Percentiles rank a stretch among this genome's conserved stretches.
Conservation (phyloP, 768 basidiomycete species). For the Termitomyces sp. region DNA sequence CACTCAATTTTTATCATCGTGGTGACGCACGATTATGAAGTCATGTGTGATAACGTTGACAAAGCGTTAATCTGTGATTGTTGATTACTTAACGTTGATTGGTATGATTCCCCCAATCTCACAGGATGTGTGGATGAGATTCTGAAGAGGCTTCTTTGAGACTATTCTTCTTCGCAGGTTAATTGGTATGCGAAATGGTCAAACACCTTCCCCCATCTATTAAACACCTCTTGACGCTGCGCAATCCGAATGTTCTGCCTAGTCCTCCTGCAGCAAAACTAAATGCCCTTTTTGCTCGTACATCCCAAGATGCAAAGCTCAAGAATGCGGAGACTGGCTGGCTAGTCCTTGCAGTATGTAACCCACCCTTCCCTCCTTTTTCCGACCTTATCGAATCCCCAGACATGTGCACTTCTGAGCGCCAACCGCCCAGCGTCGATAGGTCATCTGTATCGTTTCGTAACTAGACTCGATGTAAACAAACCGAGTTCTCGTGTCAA, state of each 20-base stretch:
- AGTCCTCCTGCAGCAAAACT: slow-evolving; percentile 54
- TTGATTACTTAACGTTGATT: too few relatives aligned
- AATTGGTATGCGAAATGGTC: slow-evolving; percentile 26
- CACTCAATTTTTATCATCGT: neutral
- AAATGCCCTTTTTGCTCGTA: slow-evolving; percentile 51
- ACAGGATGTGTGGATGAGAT: neutral
- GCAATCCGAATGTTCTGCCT: slow-evolving; percentile 56
- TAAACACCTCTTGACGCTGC: slow-evolving; percentile 70
- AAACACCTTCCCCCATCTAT: slow-evolving; percentile 57
- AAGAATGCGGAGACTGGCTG: slow-evolving; percentile 73
- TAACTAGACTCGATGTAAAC: slow-evolving; percentile 45
- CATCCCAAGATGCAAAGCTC: slow-evolving; percentile 61
- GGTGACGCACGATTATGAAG: neutral
- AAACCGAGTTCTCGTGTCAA: slow-evolving; percentile 36
- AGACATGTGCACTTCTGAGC: slow-evolving; percentile 84
- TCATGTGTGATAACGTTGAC: too few relatives aligned
- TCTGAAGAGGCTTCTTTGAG: neutral
- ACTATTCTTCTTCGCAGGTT: neutral
- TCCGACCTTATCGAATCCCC: slow-evolving; percentile 18
- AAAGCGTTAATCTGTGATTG: too few relatives aligned
- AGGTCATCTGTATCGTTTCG: slow-evolving; percentile 79
- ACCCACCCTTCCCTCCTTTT: slow-evolving; percentile 6
- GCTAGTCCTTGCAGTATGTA: slow-evolving; percentile 69
- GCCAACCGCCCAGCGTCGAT: slow-evolving; percentile 77
- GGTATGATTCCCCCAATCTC: neutral